A percentile compares a stretch with the other conserved stretches of the same genome.
Conservation (phyloP, 768 basidiomycete species). For the Podaxis sp. region DNA sequence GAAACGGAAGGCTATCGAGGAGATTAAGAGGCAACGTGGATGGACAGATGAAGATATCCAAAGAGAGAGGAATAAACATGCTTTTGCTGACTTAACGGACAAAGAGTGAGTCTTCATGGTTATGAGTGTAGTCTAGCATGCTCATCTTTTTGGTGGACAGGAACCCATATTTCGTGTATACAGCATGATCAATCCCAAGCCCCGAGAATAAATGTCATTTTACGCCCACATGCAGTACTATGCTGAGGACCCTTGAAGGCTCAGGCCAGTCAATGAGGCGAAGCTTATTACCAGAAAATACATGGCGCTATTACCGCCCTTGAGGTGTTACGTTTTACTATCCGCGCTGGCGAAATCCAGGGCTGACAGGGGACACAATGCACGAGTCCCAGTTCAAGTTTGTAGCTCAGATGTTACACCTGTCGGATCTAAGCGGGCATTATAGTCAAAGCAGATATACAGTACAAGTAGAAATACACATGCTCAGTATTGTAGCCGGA, state of each 20-base stretch:
- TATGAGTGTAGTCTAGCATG: neutral
- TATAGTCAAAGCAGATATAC: neutral
- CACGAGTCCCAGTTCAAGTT: too few species aligned
- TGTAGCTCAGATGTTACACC: neutral
- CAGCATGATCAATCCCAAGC: conserved; percentile 4
- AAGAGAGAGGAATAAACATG: conserved; percentile 55
- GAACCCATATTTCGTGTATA: conserved; percentile 15
- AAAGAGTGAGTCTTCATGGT: conserved; percentile 43
- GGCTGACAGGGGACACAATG: too few species aligned
- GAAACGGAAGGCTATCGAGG: conserved; percentile 39
- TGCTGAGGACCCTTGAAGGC: too few species aligned
- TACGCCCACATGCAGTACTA: too few species aligned
- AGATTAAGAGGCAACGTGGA: conserved; percentile 42
- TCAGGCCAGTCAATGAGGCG: too few species aligned
- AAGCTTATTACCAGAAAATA: too few species aligned
- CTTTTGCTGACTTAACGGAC: conserved; percentile 64
- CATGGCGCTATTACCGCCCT: too few species aligned
- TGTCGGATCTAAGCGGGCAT: conserved; percentile 2
- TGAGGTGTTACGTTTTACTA: too few species aligned
- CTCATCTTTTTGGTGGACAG: neutral
- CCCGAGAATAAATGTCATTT: conserved; percentile 10
- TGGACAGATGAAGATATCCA: conserved; percentile 61
- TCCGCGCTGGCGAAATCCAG: too few species aligned
- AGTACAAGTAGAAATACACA: conserved; percentile 1
- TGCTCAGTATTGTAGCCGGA: conserved; percentile 53